phyloP scores from a whole-genome alignment of 2,329 filamentous ascomycete genomes.

The Diaporthe capsici region DNA sequence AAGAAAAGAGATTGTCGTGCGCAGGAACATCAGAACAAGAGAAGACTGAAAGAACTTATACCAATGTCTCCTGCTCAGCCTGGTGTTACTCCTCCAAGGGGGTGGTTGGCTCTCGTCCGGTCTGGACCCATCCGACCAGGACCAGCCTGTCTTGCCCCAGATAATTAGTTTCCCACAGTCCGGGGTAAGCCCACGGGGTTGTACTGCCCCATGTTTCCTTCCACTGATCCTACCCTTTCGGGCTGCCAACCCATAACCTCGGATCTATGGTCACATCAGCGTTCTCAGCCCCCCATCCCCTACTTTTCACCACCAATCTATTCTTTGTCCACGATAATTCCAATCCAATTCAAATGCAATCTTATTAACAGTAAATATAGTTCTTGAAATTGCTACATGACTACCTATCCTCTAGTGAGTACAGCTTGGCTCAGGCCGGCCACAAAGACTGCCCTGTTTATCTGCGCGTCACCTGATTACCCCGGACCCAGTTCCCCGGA shows the following conservation, averaged over 20 bases:
- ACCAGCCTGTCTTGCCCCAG: not conserved
- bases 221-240: not conserved
- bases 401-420: not conserved
- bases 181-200: slow-evolving; percentile 18
- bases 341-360: too few species aligned
- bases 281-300: rapidly evolving
- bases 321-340: too few species aligned
- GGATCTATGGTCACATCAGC: not conserved
- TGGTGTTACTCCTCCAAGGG: not conserved
- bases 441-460: too few species aligned
- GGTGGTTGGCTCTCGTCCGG: not conserved
- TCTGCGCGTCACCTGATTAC: not conserved
- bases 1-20: too few species aligned
- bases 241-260: not conserved
- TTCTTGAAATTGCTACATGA: too few species aligned
- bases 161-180: not conserved
- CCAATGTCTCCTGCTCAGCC: not conserved
- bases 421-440: too few species aligned
- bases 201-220: not conserved
- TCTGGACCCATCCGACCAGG: not conserved
- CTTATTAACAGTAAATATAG: too few species aligned
- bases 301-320: not conserved
- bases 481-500: slow-evolving; percentile 26
- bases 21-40: not conserved
- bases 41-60: slow-evolving; percentile 1